These are phyloP conservation scores for Fusarium annulatum DNA, from an alignment of 2,329 filamentous ascomycete genomes.

Conservation along the genomic window DNA sequence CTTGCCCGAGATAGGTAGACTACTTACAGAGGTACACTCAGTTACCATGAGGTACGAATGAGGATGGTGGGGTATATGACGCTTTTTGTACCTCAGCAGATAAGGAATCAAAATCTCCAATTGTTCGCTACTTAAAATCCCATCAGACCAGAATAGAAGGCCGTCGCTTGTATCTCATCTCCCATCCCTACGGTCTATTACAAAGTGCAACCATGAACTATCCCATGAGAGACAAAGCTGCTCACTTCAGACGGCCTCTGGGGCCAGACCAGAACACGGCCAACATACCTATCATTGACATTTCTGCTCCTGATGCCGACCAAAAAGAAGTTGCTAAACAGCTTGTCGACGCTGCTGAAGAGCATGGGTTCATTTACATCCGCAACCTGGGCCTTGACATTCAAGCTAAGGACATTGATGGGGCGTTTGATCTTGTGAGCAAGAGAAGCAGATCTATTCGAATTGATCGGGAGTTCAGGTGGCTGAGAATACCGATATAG, in stretches of 20 bases:
- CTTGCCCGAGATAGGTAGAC: neutral
- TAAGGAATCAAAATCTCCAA: neutral
- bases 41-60: neutral
- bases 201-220: constrained; percentile 5
- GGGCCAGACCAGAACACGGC: constrained; percentile 47
- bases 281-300: constrained; percentile 84
- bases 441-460: neutral
- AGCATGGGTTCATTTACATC: constrained; percentile 91
- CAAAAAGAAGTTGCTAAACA: constrained; percentile 69
- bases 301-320: constrained; percentile 62
- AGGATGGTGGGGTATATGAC: constrained; percentile 29
- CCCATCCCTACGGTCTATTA: neutral
- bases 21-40: neutral
- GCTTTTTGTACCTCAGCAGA: constrained; percentile 1
- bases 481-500: constrained; percentile 46
- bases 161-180: neutral
- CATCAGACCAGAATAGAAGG: neutral
- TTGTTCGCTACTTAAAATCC: neutral
- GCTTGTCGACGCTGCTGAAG: constrained; percentile 82
- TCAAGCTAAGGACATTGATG: constrained; percentile 70
- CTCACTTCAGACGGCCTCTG: neutral
- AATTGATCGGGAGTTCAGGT: neutral
- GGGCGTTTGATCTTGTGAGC: constrained; percentile 78
- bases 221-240: constrained; percentile 7
- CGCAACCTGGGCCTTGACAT: constrained; percentile 79